These are phyloP conservation scores for Penicillium canescens DNA, from an alignment of 495 filamentous ascomycete species.

Conservation along the genomic window DNA sequence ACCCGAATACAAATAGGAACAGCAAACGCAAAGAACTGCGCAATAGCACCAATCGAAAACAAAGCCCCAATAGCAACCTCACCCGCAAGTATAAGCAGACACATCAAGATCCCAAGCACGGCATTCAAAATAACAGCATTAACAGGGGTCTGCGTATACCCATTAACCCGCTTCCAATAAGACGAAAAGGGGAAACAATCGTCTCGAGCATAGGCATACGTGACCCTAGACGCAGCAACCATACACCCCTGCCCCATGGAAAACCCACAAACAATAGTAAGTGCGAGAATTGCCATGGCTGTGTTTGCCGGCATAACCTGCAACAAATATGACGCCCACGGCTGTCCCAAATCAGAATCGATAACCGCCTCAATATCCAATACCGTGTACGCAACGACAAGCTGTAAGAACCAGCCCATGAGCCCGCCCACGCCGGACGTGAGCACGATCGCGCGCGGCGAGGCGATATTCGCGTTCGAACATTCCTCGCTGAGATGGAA, in stretches of 20 bases:
- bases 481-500: conserved; percentile 81
- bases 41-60: conserved; percentile 76
- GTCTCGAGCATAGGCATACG: conserved; percentile 79
- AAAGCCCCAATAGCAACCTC: conserved; percentile 66
- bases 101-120: conserved; percentile 61
- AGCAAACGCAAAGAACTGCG: conserved; percentile 72
- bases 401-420: conserved; percentile 73
- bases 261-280: conserved; percentile 77
- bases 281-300: conserved; percentile 63
- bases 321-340: conserved; percentile 73
- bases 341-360: conserved; percentile 67
- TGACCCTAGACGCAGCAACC: conserved; percentile 77
- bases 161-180: conserved; percentile 68
- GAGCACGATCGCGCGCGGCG: conserved; percentile 75
- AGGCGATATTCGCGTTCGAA: conserved; percentile 72
- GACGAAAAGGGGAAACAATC: conserved; percentile 70
- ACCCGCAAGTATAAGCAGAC: conserved; percentile 71
- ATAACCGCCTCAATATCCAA: conserved; percentile 63
- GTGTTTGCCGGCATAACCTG: conserved; percentile 67
- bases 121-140: conserved; percentile 78
- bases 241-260: conserved; percentile 84
- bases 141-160: conserved; percentile 67
- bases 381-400: conserved; percentile 81
- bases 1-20: conserved; percentile 74
- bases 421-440: conserved; percentile 68